These are phyloP conservation scores for Rubia peregrina DNA, from an alignment of 305 asterid species.

Conservation along the genomic window DNA sequence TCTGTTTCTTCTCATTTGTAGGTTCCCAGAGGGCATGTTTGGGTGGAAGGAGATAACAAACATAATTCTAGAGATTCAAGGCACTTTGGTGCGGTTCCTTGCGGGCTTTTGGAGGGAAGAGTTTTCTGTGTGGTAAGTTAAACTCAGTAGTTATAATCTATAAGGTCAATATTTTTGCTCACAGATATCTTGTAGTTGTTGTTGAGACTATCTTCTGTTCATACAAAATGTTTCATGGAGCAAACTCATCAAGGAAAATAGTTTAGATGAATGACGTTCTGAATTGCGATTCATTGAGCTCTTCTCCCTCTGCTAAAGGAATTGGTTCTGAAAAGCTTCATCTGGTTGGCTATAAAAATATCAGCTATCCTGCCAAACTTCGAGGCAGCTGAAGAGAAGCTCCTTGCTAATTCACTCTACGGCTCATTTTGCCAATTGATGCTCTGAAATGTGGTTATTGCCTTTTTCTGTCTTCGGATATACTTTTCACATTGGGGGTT, in stretches of 20 bases:
- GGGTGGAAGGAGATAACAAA: constrained; percentile 76
- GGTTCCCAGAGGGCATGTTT: constrained; percentile 83
- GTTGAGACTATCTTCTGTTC: not conserved
- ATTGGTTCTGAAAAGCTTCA: not conserved
- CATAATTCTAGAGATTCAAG: constrained; percentile 56
- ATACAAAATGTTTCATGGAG: not conserved
- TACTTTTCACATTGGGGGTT: not conserved
- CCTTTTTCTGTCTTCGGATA: not conserved
- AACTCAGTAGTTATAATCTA: not conserved
- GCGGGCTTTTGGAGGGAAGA: constrained; percentile 50
- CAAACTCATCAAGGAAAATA: not conserved
- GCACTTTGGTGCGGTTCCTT: constrained; percentile 72
- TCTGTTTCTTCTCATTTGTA: constrained; percentile 18
- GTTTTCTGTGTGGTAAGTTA: constrained; percentile 46
- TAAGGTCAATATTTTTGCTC: not conserved
- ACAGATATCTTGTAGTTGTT: not conserved
- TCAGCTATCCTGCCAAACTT: not conserved
- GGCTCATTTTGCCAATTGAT: not conserved
- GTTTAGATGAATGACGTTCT: not conserved
- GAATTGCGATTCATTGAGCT: not conserved
- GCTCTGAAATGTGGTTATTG: not conserved
- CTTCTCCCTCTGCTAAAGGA: not conserved
- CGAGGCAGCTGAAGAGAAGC: no score
- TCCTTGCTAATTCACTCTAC: not conserved
- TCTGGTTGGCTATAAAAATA: not conserved